Evolutionary conservation across 2,329 filamentous ascomycete genomes (phyloP), one percentile per base, ranked within the genome.

Genomic region (Pseudofabraea citricarpa): DNA sequence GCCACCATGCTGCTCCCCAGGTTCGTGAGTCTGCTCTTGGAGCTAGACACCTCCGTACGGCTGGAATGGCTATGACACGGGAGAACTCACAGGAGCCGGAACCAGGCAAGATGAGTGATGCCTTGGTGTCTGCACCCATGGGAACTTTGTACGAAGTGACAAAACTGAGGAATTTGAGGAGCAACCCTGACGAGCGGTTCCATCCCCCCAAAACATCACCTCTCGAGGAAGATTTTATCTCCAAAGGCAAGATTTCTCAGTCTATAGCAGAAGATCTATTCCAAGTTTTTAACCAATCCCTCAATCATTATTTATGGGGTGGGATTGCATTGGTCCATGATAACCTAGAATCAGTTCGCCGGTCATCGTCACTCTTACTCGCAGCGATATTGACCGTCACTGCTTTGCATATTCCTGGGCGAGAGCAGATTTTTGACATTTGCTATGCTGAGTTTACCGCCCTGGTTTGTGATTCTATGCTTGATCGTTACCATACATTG

Each of bases 301-400:
- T 75, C 51, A 74, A 75, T 48, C 70, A 74, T 48, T 68, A 74
- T 27, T 63, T 75, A 7, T 76, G 71, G 70, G 72, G 70, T 41
- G 71, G 71, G 3, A 69, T 75, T 29, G 69, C 73, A 29, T 60
- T 75, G 8, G 67, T 72, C 16, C 72, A 77, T 49, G 61, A 63
- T 10, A 67, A 69, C 40, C 57, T 78, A 31, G 65, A 64, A 4
- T 72, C 72, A 1, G 69, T 80, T 9, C 70, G 77, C 29, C 67
- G 72, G 37, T 72, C 75, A 9, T 82, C 78, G 1, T 71, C 74
- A 1, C 61, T 81, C 10, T 64, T 82, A 9, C 73, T 75, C 1
- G 72, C 75, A 4, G 74, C 75, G 3, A 75, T 82, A 31, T 65
- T 79, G 36, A 74, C 77, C 0, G 77, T 83, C 5, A 72, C 77